Base-by-base conservation (phyloP, 2,329 filamentous ascomycete species). In the Neofusicoccum sp. region DNA sequence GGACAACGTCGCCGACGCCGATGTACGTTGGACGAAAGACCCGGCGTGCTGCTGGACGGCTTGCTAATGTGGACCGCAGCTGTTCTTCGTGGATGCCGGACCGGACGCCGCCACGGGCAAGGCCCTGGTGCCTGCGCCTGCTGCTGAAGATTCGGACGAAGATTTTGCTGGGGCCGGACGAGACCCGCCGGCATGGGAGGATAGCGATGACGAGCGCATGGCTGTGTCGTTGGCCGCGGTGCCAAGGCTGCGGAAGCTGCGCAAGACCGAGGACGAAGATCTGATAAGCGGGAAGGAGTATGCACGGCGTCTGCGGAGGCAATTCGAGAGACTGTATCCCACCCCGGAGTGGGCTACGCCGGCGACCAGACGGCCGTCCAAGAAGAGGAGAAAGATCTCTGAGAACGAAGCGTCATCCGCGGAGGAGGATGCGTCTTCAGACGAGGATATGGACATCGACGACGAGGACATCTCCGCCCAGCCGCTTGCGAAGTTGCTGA, bases 141-240 rank as follows among this genome's bases (percentile, higher is more conserved):
- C 72, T 9, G 75, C 77, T 1, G 74, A 79, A 24, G 71, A 74
- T 24, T 56, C 51, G 16, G 75, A 73, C 34, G 75, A 76, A 20
- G 72, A 73, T 16, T 66, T 74, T 26, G 67, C 65, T 6, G 63
- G 69, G 4, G 73, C 73, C 38, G 58, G 38, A 4, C 66, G 61
- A 65, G 78, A 82, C 43, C 79, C 80, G 20, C 82, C 88, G 2
- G 90, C 86, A 1, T 99, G 95, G 95, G 87, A 93, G 67, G 95
- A 99, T 73, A 98, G 93, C 74, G 95, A 99, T 69, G 95, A 99
- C 71, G 95, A 98, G 71, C 85, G 90, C 58, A 79, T 97, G 64
- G 85, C 86, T 6, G 83, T 99, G 51, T 98, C 93, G 12, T 82
- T 99, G 40, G 89, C 91, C 3, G 84, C 86, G 28, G 86, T 88